Evolutionary conservation across 2,329 filamentous ascomycete genomes (phyloP), one percentile per base, ranked within the genome.

Genomic region (Fusarium cyanostomum): DNA sequence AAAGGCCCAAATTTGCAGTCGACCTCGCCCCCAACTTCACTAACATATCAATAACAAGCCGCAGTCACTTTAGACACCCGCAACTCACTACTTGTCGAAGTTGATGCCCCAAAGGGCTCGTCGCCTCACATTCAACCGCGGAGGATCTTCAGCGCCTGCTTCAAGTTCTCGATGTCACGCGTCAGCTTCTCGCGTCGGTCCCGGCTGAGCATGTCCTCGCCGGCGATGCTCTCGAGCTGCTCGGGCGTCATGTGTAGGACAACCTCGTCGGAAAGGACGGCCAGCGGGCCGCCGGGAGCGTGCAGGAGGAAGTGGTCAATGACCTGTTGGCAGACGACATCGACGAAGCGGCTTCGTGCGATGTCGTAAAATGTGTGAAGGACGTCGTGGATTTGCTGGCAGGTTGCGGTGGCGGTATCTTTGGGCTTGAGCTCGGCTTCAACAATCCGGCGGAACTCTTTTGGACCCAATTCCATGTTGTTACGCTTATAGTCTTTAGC

Each of bases 301-400:
- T 74, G 74, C 0, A 90, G 73, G 0, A 91, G 77, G 56, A 79
- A 79, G 66, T 86, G 74, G 38, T 84, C 81, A 2, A 84, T 76
- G 0, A 81, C 85, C 61, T 90, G 88, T 59, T 82, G 81, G 67
- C 80, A 86, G 2, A 92, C 72, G 4, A 79, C 82, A 64, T 92
- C 89, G 2, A 89, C 81, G 55, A 92, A 89, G 0, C 87, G 82
- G 67, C 84, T 84, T 11, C 78, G 79, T 0, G 86, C 80, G 2
- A 89, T 82, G 24, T 84, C 80, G 75, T 91, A 91, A 72, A 88
- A 91, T 2, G 82, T 79, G 26, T 79, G 72, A 0, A 91, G 77
- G 1, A 85, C 82, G 56, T 90, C 83, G 52, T 89, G 85, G 5
- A 91, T 82, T 9, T 87, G 80, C 30, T 83, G 77, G 4, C 79